Conservation (phyloP, 2,329 filamentous ascomycete genomes). For the Biscogniauxia sp. region DNA sequence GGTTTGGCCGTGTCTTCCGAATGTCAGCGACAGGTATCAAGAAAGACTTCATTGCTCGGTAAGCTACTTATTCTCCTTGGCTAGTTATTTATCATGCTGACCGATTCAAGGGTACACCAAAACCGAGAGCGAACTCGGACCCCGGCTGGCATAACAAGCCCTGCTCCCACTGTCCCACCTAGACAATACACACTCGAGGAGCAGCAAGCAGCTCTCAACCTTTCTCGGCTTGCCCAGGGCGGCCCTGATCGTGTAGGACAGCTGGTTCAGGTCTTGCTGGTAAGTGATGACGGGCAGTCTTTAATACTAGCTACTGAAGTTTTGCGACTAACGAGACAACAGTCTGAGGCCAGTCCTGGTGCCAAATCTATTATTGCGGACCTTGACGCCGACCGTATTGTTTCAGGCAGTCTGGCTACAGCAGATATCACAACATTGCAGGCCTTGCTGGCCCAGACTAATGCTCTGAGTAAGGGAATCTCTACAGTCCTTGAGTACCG, state of each 20-base stretch:
- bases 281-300: slow-evolving; percentile 42
- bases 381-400: slow-evolving; percentile 43
- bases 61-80: slow-evolving; percentile 29
- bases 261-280: slow-evolving; percentile 60
- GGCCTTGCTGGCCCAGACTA: slow-evolving; percentile 47
- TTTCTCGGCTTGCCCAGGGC: slow-evolving; percentile 55
- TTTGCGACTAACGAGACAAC: slow-evolving; percentile 9
- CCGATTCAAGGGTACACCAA: slow-evolving; percentile 28
- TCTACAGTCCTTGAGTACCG: slow-evolving; percentile 34
- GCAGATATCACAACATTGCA: slow-evolving; percentile 46
- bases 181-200: slow-evolving; percentile 53
- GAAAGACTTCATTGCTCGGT: slow-evolving; percentile 70
- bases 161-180: slow-evolving; percentile 33
- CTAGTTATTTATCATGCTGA: slow-evolving; percentile 13
- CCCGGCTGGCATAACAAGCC: slow-evolving; percentile 9
- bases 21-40: slow-evolving; percentile 64
- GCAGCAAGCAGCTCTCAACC: slow-evolving; percentile 64
- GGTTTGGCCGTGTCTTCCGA: slow-evolving; percentile 64
- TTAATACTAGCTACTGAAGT: neutral
- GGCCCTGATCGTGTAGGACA: slow-evolving; percentile 48
- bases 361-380: slow-evolving; percentile 50
- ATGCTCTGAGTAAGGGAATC: slow-evolving; percentile 44
- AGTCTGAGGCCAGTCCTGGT: slow-evolving; percentile 45
- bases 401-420: slow-evolving; percentile 37
- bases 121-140: slow-evolving; percentile 24